Percentiles rank a stretch among this genome's conserved stretches.
Evolutionary conservation across 73 alveolate species (phyloP).

Genomic region (Paramecium tetraurelia): DNA sequence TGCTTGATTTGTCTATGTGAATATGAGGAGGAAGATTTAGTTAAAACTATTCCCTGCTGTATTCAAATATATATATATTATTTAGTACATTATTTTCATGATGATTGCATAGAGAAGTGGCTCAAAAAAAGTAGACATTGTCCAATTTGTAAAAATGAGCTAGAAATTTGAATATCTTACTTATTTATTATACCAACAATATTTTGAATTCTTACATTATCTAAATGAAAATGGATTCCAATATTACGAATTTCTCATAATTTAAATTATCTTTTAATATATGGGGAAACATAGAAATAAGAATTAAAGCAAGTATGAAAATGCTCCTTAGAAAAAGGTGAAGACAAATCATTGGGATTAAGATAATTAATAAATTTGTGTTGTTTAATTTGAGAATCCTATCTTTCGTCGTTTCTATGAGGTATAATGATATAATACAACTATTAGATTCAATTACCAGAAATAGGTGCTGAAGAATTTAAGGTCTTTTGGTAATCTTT

Average conservation of each 20-base stretch:
- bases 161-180: neutral
- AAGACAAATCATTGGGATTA: conserved; percentile 39
- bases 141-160: conserved; percentile 62
- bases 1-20: conserved; percentile 9
- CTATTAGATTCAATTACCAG: conserved; percentile 60
- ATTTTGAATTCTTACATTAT: neutral
- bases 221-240: neutral
- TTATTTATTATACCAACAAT: neutral
- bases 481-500: conserved; percentile 57
- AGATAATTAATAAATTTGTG: neutral
- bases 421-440: conserved; percentile 23
- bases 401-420: neutral
- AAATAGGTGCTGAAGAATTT: conserved; percentile 65
- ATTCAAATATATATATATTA: neutral
- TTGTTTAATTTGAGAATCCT: conserved; percentile 1
- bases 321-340: conserved; percentile 10
- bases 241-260: neutral
- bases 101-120: conserved; percentile 87
- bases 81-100: conserved; percentile 80
- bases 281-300: conserved; percentile 30
- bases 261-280: neutral
- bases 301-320: neutral
- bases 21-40: neutral
- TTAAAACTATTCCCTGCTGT: conserved; percentile 47
- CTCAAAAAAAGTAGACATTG: conserved; percentile 33